phyloP scores from a whole-genome alignment of 202 grass and related monocot genomes.

The Digitaria exilis region DNA sequence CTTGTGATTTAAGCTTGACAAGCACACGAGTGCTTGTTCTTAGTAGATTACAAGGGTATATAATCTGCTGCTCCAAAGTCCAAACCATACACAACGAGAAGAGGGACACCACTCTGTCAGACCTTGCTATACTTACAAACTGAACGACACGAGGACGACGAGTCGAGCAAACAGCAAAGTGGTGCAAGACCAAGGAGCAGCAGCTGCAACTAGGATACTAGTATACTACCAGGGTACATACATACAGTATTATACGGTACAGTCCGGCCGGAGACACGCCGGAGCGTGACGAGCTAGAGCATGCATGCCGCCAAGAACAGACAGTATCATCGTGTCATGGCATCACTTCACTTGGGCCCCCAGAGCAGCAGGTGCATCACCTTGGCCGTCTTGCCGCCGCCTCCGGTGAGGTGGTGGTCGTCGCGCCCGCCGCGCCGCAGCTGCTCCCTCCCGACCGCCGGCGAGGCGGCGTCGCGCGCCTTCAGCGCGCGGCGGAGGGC shows the following conservation, averaged over 20 bases:
- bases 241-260: not conserved
- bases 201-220: too few species aligned
- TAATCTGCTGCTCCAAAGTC: not conserved
- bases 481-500: not conserved
- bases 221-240: not conserved
- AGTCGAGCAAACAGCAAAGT: not conserved
- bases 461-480: slow-evolving; percentile 20
- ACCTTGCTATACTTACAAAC: slow-evolving; percentile 13
- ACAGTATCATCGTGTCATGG: too few species aligned
- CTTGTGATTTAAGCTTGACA: too few species aligned
- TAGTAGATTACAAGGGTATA: too few species aligned
- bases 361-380: slow-evolving; percentile 63
- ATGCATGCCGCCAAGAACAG: too few species aligned
- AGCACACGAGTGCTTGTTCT: too few species aligned
- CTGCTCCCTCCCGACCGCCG: not conserved
- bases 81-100: too few species aligned
- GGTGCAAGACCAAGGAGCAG: not conserved
- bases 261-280: not conserved
- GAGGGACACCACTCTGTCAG: too few species aligned
- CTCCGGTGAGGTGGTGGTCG: not conserved
- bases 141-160: not conserved
- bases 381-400: slow-evolving; percentile 44
- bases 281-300: not conserved
- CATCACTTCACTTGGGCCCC: slow-evolving; percentile 44
- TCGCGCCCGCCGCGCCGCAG: not conserved